Conservation (phyloP, 2,329 filamentous ascomycete genomes). For the Colletotrichum sp. region DNA sequence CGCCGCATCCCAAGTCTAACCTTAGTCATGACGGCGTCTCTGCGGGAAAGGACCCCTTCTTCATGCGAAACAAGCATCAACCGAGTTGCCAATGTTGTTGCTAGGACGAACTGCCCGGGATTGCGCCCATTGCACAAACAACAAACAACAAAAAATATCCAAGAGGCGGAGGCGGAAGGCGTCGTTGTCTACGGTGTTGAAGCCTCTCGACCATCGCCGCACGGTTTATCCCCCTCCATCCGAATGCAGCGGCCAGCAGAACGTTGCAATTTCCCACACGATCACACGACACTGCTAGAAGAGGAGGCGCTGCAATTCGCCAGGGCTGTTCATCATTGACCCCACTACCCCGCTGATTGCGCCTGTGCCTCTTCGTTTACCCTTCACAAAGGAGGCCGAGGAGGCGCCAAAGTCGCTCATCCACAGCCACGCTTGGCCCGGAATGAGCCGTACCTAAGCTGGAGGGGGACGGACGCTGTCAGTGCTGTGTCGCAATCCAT, state of each 20-base stretch:
- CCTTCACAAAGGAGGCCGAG: conserved; percentile 6
- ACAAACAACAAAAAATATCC: not conserved
- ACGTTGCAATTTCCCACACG: not conserved
- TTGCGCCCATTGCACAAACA: not conserved
- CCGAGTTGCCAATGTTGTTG: not conserved
- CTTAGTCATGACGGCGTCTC: not conserved
- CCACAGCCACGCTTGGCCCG: conserved; percentile 14
- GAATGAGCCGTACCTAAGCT: not conserved
- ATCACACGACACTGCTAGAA: not conserved
- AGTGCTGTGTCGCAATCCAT: not conserved
- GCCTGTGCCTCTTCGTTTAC: conserved; percentile 2
- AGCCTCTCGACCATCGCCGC: not conserved
- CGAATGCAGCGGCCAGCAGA: not conserved
- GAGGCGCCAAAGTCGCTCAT: not conserved
- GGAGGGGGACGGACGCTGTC: not conserved
- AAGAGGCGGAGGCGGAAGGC: not conserved
- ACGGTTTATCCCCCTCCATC: not conserved
- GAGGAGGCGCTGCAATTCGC: conserved; percentile 1
- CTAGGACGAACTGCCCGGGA: not conserved
- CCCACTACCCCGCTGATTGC: conserved; percentile 18
- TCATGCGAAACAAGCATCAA: not conserved
- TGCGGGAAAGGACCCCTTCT: not conserved
- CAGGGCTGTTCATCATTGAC: not conserved
- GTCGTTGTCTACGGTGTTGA: not conserved
- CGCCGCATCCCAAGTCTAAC: not conserved